A percentile compares a stretch with the other conserved stretches of the same genome.
Conservation (phyloP, 352 stramenopile genomes). For the Phytophthora tentaculata region DNA sequence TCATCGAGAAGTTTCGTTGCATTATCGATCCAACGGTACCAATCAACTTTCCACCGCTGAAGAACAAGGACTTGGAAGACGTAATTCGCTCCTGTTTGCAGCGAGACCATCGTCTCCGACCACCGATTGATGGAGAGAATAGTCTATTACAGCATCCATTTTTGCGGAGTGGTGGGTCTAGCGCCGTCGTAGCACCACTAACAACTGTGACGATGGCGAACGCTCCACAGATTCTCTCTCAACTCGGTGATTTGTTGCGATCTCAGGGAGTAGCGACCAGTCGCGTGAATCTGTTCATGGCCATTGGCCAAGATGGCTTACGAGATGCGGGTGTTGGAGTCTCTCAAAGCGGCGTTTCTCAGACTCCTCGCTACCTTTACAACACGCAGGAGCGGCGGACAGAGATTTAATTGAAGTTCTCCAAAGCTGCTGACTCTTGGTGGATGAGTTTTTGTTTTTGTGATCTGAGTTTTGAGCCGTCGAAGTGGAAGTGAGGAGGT, state of each 20-base stretch:
- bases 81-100: slow-evolving; percentile 90
- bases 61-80: slow-evolving; percentile 84
- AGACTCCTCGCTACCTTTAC: slow-evolving; percentile 45
- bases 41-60: slow-evolving; percentile 89
- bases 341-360: slow-evolving; percentile 15
- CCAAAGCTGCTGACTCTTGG: slow-evolving; percentile 7
- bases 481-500: slow-evolving; percentile 7
- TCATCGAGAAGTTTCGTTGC: slow-evolving; percentile 96
- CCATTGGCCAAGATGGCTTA: slow-evolving; percentile 54
- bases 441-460: slow-evolving; percentile 10
- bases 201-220: slow-evolving; percentile 52
- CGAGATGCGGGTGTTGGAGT: slow-evolving; percentile 13
- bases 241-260: slow-evolving; percentile 58
- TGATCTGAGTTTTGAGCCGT: neutral
- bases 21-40: slow-evolving; percentile 94
- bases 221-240: slow-evolving; percentile 46
- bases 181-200: slow-evolving; percentile 23
- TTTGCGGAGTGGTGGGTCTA: slow-evolving; percentile 44
- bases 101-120: slow-evolving; percentile 75
- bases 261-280: slow-evolving; percentile 51
- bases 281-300: slow-evolving; percentile 57
- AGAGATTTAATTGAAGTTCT: slow-evolving; percentile 56
- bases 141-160: slow-evolving; percentile 90
- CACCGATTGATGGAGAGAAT: slow-evolving; percentile 78
- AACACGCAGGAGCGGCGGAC: slow-evolving; percentile 70